Conservation (phyloP, 1,139 yeast genomes). For the Candida sp. region DNA sequence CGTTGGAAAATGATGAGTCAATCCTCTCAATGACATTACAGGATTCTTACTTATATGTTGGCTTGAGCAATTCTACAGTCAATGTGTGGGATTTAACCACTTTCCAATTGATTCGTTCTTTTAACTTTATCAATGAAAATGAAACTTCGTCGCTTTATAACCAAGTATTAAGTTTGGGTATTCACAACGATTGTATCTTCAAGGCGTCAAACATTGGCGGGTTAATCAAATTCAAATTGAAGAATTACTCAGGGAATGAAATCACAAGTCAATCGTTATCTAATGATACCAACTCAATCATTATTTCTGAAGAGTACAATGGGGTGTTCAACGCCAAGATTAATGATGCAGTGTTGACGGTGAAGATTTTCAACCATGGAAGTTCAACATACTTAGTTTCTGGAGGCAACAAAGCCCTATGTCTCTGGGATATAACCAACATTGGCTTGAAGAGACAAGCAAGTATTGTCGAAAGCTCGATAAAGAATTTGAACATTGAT, state of each 20-base stretch:
- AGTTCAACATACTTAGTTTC: constrained; percentile 28
- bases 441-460: constrained; percentile 10
- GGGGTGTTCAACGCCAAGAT: constrained; percentile 12
- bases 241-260: constrained; percentile 16
- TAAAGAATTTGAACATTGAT: not conserved
- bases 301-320: constrained; percentile 16
- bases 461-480: not conserved
- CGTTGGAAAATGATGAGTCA: constrained; percentile 65
- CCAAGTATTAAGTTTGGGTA: constrained; percentile 41
- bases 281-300: constrained; percentile 9
- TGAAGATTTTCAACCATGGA: constrained; percentile 20
- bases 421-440: constrained; percentile 34
- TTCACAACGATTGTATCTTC: constrained; percentile 49
- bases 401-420: constrained; percentile 35
- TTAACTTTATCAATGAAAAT: constrained; percentile 37
- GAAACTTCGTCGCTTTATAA: constrained; percentile 12
- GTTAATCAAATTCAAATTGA: constrained; percentile 48
- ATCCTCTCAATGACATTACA: constrained; percentile 64
- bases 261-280: constrained; percentile 9
- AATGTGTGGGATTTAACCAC: constrained; percentile 86
- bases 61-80: constrained; percentile 67
- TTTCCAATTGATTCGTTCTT: constrained; percentile 62
- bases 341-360: constrained; percentile 22
- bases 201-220: constrained; percentile 56
- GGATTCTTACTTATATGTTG: constrained; percentile 73